Conservation (phyloP, 2,329 filamentous ascomycete genomes). For the Colletotrichum sp. region DNA sequence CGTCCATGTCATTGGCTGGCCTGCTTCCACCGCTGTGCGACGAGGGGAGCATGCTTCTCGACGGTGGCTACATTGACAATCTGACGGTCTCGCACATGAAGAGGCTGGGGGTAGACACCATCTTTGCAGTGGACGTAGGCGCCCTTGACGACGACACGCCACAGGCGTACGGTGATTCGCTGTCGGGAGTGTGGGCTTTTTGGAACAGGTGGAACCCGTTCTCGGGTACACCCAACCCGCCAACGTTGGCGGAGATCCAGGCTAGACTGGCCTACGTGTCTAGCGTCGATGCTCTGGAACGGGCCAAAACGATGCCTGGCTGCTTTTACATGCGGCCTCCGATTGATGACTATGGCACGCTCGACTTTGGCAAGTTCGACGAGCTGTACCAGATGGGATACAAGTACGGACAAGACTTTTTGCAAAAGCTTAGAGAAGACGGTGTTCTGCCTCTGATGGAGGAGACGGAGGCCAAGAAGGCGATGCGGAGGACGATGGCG, state of each 20-base stretch:
- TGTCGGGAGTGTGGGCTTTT: conserved; percentile 94
- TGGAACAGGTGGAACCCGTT: conserved; percentile 98
- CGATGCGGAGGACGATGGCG: conserved; percentile 78
- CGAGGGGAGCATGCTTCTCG: conserved; percentile 94
- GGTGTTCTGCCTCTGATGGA: conserved; percentile 75
- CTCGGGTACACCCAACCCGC: conserved; percentile 85
- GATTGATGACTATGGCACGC: conserved; percentile 88
- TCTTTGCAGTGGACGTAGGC: conserved; percentile 96
- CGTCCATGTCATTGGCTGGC: conserved; percentile 95
- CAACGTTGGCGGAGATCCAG: conserved; percentile 95
- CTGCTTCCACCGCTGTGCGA: conserved; percentile 93
- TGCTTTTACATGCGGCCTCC: conserved; percentile 97
- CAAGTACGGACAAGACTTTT: conserved; percentile 80
- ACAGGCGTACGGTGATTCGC: conserved; percentile 89
- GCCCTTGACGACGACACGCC: conserved; percentile 90
- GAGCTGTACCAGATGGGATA: conserved; percentile 95
- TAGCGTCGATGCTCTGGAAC: conserved; percentile 90
- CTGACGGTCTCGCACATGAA: conserved; percentile 98
- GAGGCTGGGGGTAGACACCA: conserved; percentile 86
- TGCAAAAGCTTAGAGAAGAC: conserved; percentile 77
- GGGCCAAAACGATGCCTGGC: conserved; percentile 88
- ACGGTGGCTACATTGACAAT: conserved; percentile 97
- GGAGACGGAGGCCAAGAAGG: conserved; percentile 79
- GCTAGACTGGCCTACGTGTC: conserved; percentile 93
- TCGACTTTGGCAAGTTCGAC: conserved; percentile 97